Evolutionary conservation across 2,329 filamentous ascomycete genomes (phyloP).

Genomic region (Nakataea oryzae): DNA sequence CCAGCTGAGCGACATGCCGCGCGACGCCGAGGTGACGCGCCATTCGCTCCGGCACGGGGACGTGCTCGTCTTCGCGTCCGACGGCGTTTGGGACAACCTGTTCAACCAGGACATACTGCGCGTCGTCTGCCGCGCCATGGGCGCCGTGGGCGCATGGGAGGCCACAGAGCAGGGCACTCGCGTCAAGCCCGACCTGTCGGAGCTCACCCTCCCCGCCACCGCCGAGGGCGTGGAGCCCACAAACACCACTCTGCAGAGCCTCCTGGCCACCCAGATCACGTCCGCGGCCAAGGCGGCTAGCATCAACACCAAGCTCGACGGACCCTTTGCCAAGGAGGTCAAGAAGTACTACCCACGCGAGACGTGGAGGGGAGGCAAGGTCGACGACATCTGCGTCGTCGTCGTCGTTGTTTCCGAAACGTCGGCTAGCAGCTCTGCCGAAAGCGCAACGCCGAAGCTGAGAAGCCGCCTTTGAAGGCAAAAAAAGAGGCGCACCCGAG

Average conservation of each 20-base stretch:
- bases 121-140: constrained; percentile 70
- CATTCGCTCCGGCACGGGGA: constrained; percentile 80
- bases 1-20: constrained; percentile 72
- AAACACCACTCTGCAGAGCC: constrained; percentile 57
- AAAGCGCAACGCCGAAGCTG: constrained; percentile 10
- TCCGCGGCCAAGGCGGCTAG: constrained; percentile 78
- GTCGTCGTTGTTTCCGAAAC: constrained; percentile 68
- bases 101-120: constrained; percentile 82
- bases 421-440: constrained; percentile 7
- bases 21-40: constrained; percentile 70
- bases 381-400: constrained; percentile 89
- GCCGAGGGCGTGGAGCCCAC: constrained; percentile 28
- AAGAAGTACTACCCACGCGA: constrained; percentile 80
- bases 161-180: constrained; percentile 49
- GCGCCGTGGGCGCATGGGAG: constrained; percentile 63
- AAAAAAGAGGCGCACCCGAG: not conserved
- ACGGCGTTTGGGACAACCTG: constrained; percentile 93
- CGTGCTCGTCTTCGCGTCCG: constrained; percentile 85
- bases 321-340: constrained; percentile 91
- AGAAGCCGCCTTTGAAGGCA: constrained; percentile 10
- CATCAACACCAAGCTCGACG: constrained; percentile 69
- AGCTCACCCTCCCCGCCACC: constrained; percentile 9
- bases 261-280: constrained; percentile 70
- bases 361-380: constrained; percentile 82
- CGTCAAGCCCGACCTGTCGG: constrained; percentile 49